Evolutionary conservation across 1,284 basidiomycete species (phyloP), one percentile per base, ranked within the genome.

Genomic region (Puccinia coronata): DNA sequence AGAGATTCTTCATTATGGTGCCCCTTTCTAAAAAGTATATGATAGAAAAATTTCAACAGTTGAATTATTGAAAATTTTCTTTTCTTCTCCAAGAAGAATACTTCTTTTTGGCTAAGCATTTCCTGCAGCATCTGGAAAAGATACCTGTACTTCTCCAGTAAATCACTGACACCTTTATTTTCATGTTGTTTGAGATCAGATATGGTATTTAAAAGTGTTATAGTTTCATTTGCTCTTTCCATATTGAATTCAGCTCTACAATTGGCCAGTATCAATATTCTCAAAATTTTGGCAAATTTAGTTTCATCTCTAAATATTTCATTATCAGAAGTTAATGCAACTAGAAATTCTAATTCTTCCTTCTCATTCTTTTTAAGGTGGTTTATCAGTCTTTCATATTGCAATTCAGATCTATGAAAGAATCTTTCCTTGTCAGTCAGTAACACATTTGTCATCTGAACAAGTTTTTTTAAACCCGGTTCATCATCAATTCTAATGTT

Each of bases 211-310:
- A 41, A 41, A 39, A 36, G 14, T 23, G 20, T 63, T 3, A 5
- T 63, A 16, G 23, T 36, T 63, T 39, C 18, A 9, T 39, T 63
- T 34, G 34, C 61, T 23, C 36, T 36, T 36, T 63, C 36, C 36
- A 63, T 36, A 63, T 63, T 31, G 31, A 36, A 63, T 63, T 63
- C 61, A 39, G 61, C 31, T 41, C 61, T 63, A 23, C 11, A 31
- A 63, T 63, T n/a, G 4, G 36, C 34, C 36, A 39, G 36, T 14
- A 41, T 63, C 16, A 63, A 41, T 2, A 63, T 41, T 23, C 41
- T 63, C 61, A 63, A 63, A 41, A 63, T 23, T 34, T 63, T 14
- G 14, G 41, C 36, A 39, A 63, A 63, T n/a, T 63, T 63, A 2
- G 61, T 63, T 63, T 63, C 61, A 41, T 63, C 18, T n/a, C 41